phyloP scores from a whole-genome alignment of 1,284 basidiomycete genomes.

The Butyriboletus regius region DNA sequence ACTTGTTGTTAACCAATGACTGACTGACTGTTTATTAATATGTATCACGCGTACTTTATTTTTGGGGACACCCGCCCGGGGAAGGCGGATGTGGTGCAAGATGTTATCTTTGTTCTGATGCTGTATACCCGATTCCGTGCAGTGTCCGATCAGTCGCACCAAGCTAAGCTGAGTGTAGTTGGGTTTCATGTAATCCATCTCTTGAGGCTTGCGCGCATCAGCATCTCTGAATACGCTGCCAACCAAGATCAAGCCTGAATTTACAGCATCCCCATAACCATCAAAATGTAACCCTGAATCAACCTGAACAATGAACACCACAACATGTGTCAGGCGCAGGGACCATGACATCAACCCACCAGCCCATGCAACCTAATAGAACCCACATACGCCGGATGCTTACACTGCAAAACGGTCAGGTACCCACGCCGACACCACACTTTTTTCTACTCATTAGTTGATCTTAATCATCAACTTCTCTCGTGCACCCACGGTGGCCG shows the following conservation, averaged over 20 bases:
- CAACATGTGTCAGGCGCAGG: too few relatives aligned
- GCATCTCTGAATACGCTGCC: too few relatives aligned
- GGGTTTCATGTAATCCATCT: neutral
- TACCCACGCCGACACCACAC: neutral
- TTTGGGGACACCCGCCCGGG: too few relatives aligned
- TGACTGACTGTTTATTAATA: conserved; percentile 17
- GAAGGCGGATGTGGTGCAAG: too few relatives aligned
- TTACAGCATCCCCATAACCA: too few relatives aligned
- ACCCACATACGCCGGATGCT: neutral
- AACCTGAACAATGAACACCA: too few relatives aligned
- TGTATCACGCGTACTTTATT: neutral
- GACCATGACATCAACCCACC: neutral
- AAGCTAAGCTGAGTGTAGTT: neutral
- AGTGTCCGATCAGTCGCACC: neutral
- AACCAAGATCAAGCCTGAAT: neutral
- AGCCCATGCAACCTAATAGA: neutral
- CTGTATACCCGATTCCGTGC: too few relatives aligned
- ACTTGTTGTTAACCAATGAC: conserved; percentile 16
- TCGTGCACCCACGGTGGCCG: conserved; percentile 34
- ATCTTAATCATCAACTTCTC: conserved; percentile 26
- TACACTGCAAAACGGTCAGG: neutral
- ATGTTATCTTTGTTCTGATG: too few relatives aligned
- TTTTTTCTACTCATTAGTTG: neutral
- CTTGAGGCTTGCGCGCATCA: neutral
- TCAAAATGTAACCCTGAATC: too few relatives aligned